Percentiles rank a stretch among this genome's conserved stretches.
These are phyloP conservation scores for Phoma sp. DNA, from an alignment of 2,329 filamentous ascomycete genomes.

Conservation along the genomic window DNA sequence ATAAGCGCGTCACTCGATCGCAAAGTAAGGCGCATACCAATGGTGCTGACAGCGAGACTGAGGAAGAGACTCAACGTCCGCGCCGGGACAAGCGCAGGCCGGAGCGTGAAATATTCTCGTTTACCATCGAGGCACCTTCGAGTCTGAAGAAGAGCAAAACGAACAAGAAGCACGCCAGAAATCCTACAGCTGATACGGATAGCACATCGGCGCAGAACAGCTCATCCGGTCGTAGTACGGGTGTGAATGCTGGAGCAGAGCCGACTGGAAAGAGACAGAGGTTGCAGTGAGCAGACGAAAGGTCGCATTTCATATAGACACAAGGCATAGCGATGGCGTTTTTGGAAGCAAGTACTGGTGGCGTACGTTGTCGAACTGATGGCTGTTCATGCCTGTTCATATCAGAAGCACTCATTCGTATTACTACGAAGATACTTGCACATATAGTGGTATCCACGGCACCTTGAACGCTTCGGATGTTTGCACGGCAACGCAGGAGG, in stretches of 20 bases:
- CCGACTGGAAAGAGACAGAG: constrained; percentile 13
- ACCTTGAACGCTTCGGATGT: too few species aligned
- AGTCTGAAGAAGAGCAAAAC: constrained; percentile 22
- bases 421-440: too few species aligned
- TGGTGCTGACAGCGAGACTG: constrained; percentile 17
- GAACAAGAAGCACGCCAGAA: constrained; percentile 12
- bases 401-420: too few species aligned
- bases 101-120: constrained; percentile 43
- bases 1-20: constrained; percentile 15
- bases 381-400: too few species aligned
- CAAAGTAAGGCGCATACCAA: constrained; percentile 16
- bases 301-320: background rate
- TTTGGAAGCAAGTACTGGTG: background rate
- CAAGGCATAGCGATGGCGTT: constrained; percentile 1
- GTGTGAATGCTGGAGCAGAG: background rate
- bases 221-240: background rate
- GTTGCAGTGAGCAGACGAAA: background rate
- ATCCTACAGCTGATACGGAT: background rate
- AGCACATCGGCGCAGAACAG: background rate
- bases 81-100: constrained; percentile 18
- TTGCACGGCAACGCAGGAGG: too few species aligned
- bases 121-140: constrained; percentile 44
- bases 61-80: constrained; percentile 17
- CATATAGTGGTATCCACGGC: too few species aligned
- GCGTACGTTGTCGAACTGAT: too few species aligned